Percentiles rank a stretch among this genome's conserved stretches.
These are phyloP conservation scores for Volvox carteri DNA, from an alignment of 163 green algal genomes.

Conservation along the genomic window DNA sequence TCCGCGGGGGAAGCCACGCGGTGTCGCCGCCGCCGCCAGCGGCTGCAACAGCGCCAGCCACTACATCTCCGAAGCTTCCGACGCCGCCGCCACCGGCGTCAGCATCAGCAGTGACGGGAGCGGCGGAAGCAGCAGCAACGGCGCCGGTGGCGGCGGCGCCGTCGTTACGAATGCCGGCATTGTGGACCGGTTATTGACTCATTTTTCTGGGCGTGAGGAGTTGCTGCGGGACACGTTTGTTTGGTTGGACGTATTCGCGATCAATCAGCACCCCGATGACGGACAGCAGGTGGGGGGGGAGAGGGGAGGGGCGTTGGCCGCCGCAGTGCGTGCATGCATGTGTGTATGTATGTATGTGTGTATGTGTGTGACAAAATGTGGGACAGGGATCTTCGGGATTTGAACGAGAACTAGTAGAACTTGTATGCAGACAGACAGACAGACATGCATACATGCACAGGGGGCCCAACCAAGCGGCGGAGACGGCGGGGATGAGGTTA, in stretches of 20 bases:
- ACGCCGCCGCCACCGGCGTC: neutral
- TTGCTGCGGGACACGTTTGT: neutral
- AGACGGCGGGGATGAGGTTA: too few species aligned
- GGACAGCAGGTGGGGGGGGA: neutral
- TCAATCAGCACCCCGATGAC: conserved; percentile 39
- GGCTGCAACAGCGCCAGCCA: neutral
- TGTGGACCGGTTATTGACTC: neutral
- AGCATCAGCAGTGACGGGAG: neutral
- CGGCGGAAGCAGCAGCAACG: neutral
- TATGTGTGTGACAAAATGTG: neutral
- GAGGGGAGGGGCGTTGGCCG: neutral
- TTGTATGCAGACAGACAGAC: too few species aligned
- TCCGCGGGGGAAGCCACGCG: neutral
- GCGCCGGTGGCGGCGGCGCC: neutral
- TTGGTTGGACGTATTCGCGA: conserved; percentile 46
- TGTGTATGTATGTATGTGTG: neutral
- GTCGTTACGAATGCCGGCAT: neutral
- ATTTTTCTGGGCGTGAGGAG: neutral
- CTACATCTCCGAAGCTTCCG: neutral
- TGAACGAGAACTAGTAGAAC: too few species aligned
- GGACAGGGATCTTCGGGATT: too few species aligned
- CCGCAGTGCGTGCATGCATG: neutral
- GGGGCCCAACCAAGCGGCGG: too few species aligned
- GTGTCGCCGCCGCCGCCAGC: neutral
- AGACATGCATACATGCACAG: too few species aligned